A percentile compares a stretch with the other conserved stretches of the same genome.
Conservation (phyloP, 2,329 filamentous ascomycete genomes). For the Furcasterigmium furcatum region DNA sequence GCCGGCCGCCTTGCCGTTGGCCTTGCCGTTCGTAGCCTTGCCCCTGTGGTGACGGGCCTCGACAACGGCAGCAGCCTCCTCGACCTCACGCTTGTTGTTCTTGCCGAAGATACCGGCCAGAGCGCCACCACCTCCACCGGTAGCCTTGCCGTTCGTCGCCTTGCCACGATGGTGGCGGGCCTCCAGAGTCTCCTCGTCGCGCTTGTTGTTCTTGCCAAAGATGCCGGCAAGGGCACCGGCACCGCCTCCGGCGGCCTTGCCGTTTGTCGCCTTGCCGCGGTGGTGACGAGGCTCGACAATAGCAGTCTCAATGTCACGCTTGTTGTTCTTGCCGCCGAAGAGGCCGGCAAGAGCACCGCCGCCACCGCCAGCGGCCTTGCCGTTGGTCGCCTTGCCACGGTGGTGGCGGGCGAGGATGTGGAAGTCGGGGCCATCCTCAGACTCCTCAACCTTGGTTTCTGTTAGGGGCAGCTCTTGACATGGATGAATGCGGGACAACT, state of each 20-base stretch:
- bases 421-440: background rate
- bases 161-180: conserved; percentile 1
- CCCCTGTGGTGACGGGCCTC: conserved; percentile 1
- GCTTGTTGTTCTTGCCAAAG: background rate
- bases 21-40: conserved; percentile 1
- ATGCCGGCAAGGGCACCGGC: too few relatives aligned
- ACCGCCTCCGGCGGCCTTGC: background rate
- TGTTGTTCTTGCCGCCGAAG: conserved; percentile 1
- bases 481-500: too few relatives aligned
- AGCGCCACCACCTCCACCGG: background rate
- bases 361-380: background rate
- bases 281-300: background rate
- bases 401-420: background rate
- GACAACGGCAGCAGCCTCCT: background rate
- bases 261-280: background rate
- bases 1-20: background rate
- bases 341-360: background rate
- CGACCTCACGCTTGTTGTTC: background rate
- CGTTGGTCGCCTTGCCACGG: conserved; percentile 1
- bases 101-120: background rate
- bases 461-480: too few relatives aligned
- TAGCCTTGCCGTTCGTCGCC: background rate
- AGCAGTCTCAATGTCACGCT: background rate
- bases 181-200: background rate
- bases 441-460: background rate